Percentiles rank a stretch among this genome's conserved stretches.
Conservation (phyloP, 2,329 filamentous ascomycete genomes). For the Corinectria fuckeliana region DNA sequence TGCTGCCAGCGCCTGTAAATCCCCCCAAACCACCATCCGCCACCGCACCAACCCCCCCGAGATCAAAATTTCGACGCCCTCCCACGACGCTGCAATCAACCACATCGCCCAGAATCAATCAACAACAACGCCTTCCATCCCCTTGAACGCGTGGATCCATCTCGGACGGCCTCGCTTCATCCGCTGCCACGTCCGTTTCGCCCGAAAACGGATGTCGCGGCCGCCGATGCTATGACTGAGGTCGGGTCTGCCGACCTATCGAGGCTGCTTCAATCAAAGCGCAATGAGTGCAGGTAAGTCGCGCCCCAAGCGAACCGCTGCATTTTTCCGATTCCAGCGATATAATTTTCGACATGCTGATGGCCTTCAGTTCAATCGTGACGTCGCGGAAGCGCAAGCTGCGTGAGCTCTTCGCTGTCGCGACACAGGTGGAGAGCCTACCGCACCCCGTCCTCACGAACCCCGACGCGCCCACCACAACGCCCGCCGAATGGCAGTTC, state of each 20-base stretch:
- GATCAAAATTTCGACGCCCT: slow-evolving; percentile 44
- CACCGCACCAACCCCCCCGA: slow-evolving; percentile 30
- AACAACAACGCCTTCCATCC: slow-evolving; percentile 44
- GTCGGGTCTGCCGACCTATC: slow-evolving; percentile 70
- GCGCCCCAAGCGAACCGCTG: slow-evolving; percentile 51
- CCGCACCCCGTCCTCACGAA: slow-evolving; percentile 64
- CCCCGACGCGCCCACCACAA: slow-evolving; percentile 61
- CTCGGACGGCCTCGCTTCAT: slow-evolving; percentile 35
- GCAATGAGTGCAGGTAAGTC: slow-evolving; percentile 66
- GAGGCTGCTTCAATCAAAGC: slow-evolving; percentile 70
- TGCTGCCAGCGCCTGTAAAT: slow-evolving; percentile 32
- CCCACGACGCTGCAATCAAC: slow-evolving; percentile 39
- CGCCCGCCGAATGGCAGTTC: slow-evolving; percentile 61
- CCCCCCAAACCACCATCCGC: slow-evolving; percentile 29
- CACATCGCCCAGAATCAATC: slow-evolving; percentile 42
- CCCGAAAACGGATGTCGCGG: slow-evolving; percentile 72
- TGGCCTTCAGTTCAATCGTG: slow-evolving; percentile 68
- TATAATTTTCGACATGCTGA: slow-evolving; percentile 55
- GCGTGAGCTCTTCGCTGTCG: slow-evolving; percentile 82
- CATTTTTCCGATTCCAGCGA: slow-evolving; percentile 57
- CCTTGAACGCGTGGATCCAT: slow-evolving; percentile 37
- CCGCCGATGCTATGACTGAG: slow-evolving; percentile 74
- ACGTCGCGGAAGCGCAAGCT: slow-evolving; percentile 90
- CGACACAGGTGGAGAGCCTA: slow-evolving; percentile 70
- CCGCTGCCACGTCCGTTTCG: slow-evolving; percentile 61